Percentiles rank a stretch among this genome's conserved stretches.
These are phyloP conservation scores for Fusarium paranaense DNA, from an alignment of 2,329 filamentous ascomycete species.

Conservation along the genomic window DNA sequence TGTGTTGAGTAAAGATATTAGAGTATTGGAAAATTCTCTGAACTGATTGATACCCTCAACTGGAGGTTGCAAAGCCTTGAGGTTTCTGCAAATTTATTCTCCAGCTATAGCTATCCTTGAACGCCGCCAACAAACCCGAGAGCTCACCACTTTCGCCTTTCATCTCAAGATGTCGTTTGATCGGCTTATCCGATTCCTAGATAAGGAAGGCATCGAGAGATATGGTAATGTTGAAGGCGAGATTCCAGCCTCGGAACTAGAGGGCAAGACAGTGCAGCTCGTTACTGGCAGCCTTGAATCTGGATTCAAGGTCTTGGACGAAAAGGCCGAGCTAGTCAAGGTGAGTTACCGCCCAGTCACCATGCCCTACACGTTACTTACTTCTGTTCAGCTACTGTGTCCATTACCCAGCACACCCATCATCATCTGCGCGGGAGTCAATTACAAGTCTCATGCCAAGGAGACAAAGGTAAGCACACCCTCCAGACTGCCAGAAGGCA, in stretches of 20 bases:
- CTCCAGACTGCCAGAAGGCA: not conserved
- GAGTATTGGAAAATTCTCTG: not conserved
- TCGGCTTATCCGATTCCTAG: not conserved
- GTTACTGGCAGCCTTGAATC: not conserved
- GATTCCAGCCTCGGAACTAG: not conserved
- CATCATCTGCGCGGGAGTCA: constrained; percentile 10
- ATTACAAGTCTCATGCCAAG: constrained; percentile 13
- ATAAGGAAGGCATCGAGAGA: not conserved
- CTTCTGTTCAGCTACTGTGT: not conserved
- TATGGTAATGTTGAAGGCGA: not conserved
- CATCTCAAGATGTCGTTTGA: not conserved
- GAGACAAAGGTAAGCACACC: constrained; percentile 1
- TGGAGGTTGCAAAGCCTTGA: not conserved
- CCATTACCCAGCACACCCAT: constrained; percentile 2
- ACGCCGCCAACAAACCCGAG: not conserved
- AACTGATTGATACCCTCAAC: not conserved
- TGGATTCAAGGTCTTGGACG: constrained; percentile 3
- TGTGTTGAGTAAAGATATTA: not conserved
- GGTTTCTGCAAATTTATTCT: not conserved
- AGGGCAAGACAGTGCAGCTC: not conserved
- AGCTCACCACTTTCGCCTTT: not conserved
- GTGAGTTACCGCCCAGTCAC: not conserved
- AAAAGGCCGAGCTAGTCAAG: constrained; percentile 3
- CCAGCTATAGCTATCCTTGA: not conserved
- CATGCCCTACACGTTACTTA: not conserved